phyloP scores from a whole-genome alignment of 805 yeast species.

The Komagataella mondaviorum region DNA sequence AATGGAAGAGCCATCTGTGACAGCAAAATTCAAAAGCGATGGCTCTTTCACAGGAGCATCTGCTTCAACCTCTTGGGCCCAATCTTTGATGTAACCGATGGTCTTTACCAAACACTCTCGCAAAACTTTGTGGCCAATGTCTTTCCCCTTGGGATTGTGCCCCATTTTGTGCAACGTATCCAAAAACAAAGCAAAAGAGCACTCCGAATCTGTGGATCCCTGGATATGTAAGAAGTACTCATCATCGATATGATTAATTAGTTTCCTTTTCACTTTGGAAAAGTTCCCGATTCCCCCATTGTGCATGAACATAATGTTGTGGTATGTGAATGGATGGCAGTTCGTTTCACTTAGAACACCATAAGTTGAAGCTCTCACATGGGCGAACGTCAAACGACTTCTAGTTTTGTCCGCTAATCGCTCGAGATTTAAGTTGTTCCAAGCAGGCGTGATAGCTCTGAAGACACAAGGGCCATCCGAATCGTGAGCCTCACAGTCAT shows the following conservation, averaged over 20 bases:
- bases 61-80: constrained; percentile 53
- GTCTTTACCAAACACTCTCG: constrained; percentile 62
- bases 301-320: constrained; percentile 90
- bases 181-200: constrained; percentile 80
- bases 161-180: constrained; percentile 72
- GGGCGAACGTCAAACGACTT: constrained; percentile 79
- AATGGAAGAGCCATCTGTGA: constrained; percentile 81
- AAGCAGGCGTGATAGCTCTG: constrained; percentile 94
- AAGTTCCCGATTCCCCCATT: constrained; percentile 84
- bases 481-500: constrained; percentile 19
- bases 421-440: constrained; percentile 90
- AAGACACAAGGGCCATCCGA: constrained; percentile 78
- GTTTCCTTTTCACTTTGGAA: constrained; percentile 52
- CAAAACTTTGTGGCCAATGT: constrained; percentile 40
- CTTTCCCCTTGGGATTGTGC: constrained; percentile 21
- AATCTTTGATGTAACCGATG: constrained; percentile 59
- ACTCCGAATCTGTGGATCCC: constrained; percentile 94
- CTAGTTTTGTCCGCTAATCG: constrained; percentile 80
- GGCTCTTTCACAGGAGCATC: constrained; percentile 41
- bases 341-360: constrained; percentile 92
- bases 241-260: constrained; percentile 65
- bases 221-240: constrained; percentile 70
- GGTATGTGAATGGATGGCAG: constrained; percentile 91
- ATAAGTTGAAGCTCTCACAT: constrained; percentile 91
- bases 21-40: constrained; percentile 82